A percentile compares a stretch with the other conserved stretches of the same genome.
Conservation (phyloP, 106 monocot species). For the Dactylorhiza incarnata region DNA sequence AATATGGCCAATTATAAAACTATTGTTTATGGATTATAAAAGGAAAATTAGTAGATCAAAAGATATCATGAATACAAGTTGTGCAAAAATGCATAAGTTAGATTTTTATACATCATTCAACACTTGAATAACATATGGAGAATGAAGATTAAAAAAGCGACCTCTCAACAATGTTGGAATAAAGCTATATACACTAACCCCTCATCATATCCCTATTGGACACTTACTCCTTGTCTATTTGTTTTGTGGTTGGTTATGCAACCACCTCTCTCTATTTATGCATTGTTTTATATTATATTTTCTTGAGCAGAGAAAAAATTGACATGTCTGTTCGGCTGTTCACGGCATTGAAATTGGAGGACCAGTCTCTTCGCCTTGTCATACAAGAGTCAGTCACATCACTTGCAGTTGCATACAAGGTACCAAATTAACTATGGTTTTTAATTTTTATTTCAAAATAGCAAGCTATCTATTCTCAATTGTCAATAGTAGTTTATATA, state of each 20-base stretch:
- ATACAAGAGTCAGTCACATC: constrained; percentile 82
- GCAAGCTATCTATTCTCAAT: not conserved
- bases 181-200: not conserved
- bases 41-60: not conserved
- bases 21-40: not conserved
- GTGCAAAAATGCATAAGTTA: not conserved
- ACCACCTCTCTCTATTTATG: not conserved
- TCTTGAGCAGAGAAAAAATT: constrained; percentile 60
- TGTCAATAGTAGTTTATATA: not conserved
- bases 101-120: not conserved
- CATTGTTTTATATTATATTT: not conserved
- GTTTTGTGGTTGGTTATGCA: not conserved
- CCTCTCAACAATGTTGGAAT: not conserved
- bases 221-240: not conserved
- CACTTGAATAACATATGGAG: not conserved
- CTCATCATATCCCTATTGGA: not conserved
- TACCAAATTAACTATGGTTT: constrained; percentile 4
- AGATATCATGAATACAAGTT: not conserved
- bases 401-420: constrained; percentile 84
- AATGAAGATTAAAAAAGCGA: not conserved
- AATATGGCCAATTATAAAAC: not conserved
- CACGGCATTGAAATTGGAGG: constrained; percentile 76
- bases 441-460: not conserved
- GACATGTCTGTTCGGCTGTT: constrained; percentile 90
- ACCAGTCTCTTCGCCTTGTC: constrained; percentile 72